A percentile compares a stretch with the other conserved stretches of the same genome.
These are phyloP conservation scores for Raphanus hybrid DNA, from an alignment of 441 rosid species.

Conservation along the genomic window DNA sequence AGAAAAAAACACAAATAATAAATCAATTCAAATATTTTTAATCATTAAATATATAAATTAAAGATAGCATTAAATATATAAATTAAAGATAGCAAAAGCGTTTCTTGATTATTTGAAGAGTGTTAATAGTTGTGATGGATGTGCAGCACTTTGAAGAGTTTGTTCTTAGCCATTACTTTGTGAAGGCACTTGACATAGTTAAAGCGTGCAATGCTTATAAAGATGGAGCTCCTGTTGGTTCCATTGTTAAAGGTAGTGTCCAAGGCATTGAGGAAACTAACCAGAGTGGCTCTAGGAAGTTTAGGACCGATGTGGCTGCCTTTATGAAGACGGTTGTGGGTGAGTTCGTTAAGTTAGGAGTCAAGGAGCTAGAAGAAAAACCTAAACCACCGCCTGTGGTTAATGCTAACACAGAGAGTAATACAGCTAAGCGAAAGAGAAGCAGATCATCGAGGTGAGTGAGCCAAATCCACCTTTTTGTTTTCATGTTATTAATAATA, in stretches of 20 bases:
- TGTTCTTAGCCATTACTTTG: slow-evolving; percentile 66
- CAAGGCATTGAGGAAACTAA: slow-evolving; percentile 61
- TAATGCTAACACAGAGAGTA: slow-evolving; percentile 10
- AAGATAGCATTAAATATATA: too few species aligned
- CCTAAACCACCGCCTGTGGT: slow-evolving; percentile 19
- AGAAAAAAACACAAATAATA: too few species aligned
- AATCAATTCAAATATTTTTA: too few species aligned
- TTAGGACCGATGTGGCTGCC: slow-evolving; percentile 49
- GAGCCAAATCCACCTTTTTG: slow-evolving; percentile 22
- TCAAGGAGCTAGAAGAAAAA: slow-evolving; percentile 45
- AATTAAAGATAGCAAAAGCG: neutral
- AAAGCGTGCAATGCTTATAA: slow-evolving; percentile 72
- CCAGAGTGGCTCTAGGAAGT: slow-evolving; percentile 53
- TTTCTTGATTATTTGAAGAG: neutral
- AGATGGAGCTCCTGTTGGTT: slow-evolving; percentile 82
- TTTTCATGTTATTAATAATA: too few species aligned
- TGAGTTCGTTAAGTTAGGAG: slow-evolving; percentile 61
- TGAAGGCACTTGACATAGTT: slow-evolving; percentile 59
- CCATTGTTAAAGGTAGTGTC: slow-evolving; percentile 65
- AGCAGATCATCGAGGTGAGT: slow-evolving; percentile 38
- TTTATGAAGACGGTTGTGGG: slow-evolving; percentile 49
- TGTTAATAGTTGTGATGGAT: too few species aligned
- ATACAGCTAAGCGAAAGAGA: slow-evolving; percentile 23
- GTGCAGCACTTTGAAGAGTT: slow-evolving; percentile 86
- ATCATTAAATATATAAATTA: neutral